phyloP scores from a whole-genome alignment of 2,329 filamentous ascomycete genomes.

The Xylaria sp. region DNA sequence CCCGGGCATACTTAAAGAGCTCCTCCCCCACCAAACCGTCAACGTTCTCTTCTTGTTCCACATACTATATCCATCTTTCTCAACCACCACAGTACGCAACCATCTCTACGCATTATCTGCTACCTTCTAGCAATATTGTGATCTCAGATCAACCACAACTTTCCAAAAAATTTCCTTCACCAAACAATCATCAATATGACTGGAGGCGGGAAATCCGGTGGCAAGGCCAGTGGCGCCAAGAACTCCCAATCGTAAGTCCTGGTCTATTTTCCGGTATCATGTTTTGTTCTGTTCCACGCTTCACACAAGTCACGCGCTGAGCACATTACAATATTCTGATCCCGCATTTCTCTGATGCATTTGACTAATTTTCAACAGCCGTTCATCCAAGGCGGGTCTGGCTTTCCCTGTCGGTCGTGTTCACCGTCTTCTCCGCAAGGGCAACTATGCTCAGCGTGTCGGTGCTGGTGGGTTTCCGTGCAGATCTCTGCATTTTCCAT shows the following conservation, averaged over 20 bases:
- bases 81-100: conserved; percentile 45
- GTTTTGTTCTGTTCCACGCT: conserved; percentile 21
- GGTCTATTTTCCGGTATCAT: conserved; percentile 24
- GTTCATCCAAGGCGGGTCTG: conserved; percentile 98
- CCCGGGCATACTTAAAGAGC: conserved; percentile 50
- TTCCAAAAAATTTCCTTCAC: conserved; percentile 41
- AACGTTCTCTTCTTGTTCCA: conserved; percentile 51
- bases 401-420: conserved; percentile 99
- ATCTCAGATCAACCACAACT: conserved; percentile 36
- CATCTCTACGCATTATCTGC: conserved; percentile 40
- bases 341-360: conserved; percentile 25
- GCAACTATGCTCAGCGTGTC: conserved; percentile 99
- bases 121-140: conserved; percentile 42
- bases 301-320: conserved; percentile 56
- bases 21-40: conserved; percentile 50
- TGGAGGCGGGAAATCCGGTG: conserved; percentile 99
- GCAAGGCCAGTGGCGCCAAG: conserved; percentile 99
- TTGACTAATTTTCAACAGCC: conserved; percentile 68
- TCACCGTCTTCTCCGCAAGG: conserved; percentile 98
- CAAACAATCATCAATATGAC: conserved; percentile 84
- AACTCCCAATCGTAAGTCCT: conserved; percentile 95
- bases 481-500: conserved; percentile 48
- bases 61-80: conserved; percentile 53
- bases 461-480: conserved; percentile 72
- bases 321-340: conserved; percentile 27